Percentiles rank a stretch among this genome's conserved stretches.
These are phyloP conservation scores for Lipomyces chichibuensis DNA, from an alignment of 805 yeast species.

Conservation along the genomic window DNA sequence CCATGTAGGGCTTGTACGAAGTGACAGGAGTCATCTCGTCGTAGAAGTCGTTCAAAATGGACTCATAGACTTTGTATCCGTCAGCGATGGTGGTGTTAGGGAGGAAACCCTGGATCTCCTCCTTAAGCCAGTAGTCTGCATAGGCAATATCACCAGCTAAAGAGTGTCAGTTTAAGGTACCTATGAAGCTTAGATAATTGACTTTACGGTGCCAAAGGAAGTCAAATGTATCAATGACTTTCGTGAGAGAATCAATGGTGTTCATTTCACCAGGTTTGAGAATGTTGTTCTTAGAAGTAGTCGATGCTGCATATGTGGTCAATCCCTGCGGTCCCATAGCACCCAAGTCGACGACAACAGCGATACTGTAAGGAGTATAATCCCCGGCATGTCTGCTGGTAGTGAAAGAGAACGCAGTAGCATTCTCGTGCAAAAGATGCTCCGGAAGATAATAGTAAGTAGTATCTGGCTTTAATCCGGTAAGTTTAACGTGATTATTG, in stretches of 20 bases:
- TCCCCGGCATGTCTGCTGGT: conserved; percentile 35
- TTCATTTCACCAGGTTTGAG: conserved; percentile 18
- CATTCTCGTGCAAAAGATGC: conserved; percentile 25
- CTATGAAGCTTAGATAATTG: conserved; percentile 9
- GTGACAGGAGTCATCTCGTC: conserved; percentile 34
- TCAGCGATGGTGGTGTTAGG: conserved; percentile 24
- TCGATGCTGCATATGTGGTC: conserved; percentile 3
- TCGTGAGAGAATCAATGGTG: conserved; percentile 33
- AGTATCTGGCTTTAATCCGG: conserved; percentile 39
- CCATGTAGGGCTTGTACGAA: conserved; percentile 34
- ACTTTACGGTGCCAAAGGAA: conserved; percentile 28
- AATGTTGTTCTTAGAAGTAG: conserved; percentile 20
- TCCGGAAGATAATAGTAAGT: conserved; percentile 41
- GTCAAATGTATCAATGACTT: conserved; percentile 24
- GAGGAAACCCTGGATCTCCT: conserved; percentile 25
- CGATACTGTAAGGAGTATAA: conserved; percentile 28
- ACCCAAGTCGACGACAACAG: conserved; percentile 35
- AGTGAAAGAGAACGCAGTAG: conserved; percentile 28
- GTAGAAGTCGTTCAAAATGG: conserved; percentile 31
- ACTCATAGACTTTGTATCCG: conserved; percentile 21
- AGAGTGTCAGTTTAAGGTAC: conserved; percentile 15
- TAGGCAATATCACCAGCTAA: conserved; percentile 43
- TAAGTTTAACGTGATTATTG: conserved; percentile 40
- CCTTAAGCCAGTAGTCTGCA: conserved; percentile 43
- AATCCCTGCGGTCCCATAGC: conserved; percentile 30